Percentiles rank a stretch among this genome's conserved stretches.
phyloP scores from a whole-genome alignment of 1,284 basidiomycete species.

The Phellopilus nigrolimitatus region DNA sequence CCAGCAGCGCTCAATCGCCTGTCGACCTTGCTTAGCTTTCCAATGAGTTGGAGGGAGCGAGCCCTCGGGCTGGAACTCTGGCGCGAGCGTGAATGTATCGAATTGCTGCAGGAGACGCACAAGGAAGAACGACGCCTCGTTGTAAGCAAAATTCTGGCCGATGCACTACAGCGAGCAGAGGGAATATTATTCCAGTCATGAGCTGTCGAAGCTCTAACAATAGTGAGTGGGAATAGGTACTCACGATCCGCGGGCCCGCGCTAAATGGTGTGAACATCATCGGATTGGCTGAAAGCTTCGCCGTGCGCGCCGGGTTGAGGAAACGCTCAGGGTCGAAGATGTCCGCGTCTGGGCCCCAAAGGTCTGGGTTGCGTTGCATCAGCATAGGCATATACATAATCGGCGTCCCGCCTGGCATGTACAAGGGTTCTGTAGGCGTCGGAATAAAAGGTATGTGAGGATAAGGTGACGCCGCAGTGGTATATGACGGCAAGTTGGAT shows the following conservation, averaged over 20 bases:
- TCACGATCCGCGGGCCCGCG: constrained; percentile 52
- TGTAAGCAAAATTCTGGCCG: constrained; percentile 70
- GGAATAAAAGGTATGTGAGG: constrained; percentile 23
- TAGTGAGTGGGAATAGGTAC: constrained; percentile 21
- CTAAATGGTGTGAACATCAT: constrained; percentile 68
- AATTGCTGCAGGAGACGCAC: constrained; percentile 61
- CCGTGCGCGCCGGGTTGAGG: constrained; percentile 48
- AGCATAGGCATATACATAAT: constrained; percentile 56
- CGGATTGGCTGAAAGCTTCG: constrained; percentile 49
- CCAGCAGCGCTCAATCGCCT: constrained; percentile 52
- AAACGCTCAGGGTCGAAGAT: constrained; percentile 69
- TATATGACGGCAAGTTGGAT: constrained; percentile 41
- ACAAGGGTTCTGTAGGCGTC: constrained; percentile 37
- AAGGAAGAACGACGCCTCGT: constrained; percentile 67
- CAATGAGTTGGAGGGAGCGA: constrained; percentile 57
- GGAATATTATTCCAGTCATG: not conserved
- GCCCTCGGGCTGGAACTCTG: constrained; percentile 54
- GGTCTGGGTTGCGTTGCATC: constrained; percentile 51
- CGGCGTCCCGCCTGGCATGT: constrained; percentile 54
- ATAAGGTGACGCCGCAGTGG: constrained; percentile 16
- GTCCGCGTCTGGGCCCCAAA: constrained; percentile 68
- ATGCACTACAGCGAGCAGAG: constrained; percentile 53
- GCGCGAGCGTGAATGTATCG: constrained; percentile 51
- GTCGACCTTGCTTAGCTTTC: constrained; percentile 47
- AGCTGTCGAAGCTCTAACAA: not conserved